Evolutionary conservation across 495 filamentous ascomycete species (phyloP), one percentile per base, ranked within the genome.

Genomic region (Staphylotrichum longicolle): DNA sequence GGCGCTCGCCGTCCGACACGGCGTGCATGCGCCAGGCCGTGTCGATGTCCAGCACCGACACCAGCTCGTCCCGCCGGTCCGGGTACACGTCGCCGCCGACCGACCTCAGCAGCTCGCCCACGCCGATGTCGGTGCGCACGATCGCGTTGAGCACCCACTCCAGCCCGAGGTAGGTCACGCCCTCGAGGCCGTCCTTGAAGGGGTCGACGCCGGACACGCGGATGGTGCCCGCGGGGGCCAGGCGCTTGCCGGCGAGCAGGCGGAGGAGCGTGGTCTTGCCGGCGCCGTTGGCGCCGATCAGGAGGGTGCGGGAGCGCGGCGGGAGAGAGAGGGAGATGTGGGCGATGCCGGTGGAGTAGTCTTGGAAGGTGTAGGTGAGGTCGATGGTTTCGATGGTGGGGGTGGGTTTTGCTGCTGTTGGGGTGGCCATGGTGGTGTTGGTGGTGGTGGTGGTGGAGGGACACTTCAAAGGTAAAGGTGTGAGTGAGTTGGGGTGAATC

Each of bases 81-180:
- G 88, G 82, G 74, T 89, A 98, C 66, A 80, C 80, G 68, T 96
- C 85, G 3, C 94, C 95, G 58, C 94, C 94, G 3, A 98, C 89
- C 11, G 87, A 91, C 40, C 82, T 74, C 20, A 98, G 84, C 7
- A 98, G 85, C 46, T 93, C 91, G 3, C 82, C 83, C 3, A 98
- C 92, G 45, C 89, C 91, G 62, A 98, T 96, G 74, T 99, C 94
- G 14, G 88, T 94, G 37, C 95, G 86, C 41, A 98, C 95, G 67
- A 97, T 95, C 40, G 86, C 88, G 78, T 98, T 98, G n/a, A 98
- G 85, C 11, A 98, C 95, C 95, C 95, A 99, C 78, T 99, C 94
- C 0, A 95, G 83, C 1, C 94, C 94, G 6, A 99, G 87, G 73
- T 99, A 99, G 52, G 92, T 96, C 33, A 99, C 93, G 50, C 93